Evolutionary conservation across 371 early-diverging fungal genomes (phyloP).

Genomic region (Mucor indicus): DNA sequence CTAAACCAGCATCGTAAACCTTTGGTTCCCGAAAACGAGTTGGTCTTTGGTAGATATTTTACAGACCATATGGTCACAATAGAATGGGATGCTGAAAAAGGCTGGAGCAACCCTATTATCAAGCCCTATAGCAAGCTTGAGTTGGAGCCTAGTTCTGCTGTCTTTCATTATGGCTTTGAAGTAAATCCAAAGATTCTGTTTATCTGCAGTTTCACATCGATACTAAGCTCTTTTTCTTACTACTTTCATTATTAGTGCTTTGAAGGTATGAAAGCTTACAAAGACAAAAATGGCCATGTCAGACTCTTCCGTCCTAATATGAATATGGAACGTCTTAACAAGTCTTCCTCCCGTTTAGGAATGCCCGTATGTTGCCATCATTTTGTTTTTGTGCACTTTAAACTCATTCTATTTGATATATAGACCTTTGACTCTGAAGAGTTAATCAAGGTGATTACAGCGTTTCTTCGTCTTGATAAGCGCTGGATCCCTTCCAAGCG

Average conservation of each 20-base stretch:
- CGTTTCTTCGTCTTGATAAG: conserved; percentile 73
- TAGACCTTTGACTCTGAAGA: conserved; percentile 74
- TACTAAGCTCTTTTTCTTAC: too few relatives aligned
- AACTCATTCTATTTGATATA: too few relatives aligned
- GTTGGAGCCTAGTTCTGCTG: conserved; percentile 79
- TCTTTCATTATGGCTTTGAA: conserved; percentile 86
- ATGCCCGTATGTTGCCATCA: conserved; percentile 75
- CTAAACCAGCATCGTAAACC: conserved; percentile 9
- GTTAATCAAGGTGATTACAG: conserved; percentile 75
- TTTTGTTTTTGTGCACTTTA: too few relatives aligned
- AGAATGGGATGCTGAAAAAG: conserved; percentile 68
- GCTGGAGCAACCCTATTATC: conserved; percentile 70
- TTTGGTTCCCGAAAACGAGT: conserved; percentile 45
- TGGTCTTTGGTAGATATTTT: conserved; percentile 83
- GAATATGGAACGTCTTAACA: conserved; percentile 82
- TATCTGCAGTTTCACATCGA: too few relatives aligned
- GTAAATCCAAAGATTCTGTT: too few relatives aligned
- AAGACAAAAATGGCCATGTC: conserved; percentile 75
- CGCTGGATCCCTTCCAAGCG: conserved; percentile 82
- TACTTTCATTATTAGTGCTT: too few relatives aligned
- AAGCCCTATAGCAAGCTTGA: conserved; percentile 72
- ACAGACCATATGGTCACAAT: conserved; percentile 87
- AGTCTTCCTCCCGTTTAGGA: conserved; percentile 72
- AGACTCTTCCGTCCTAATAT: conserved; percentile 86
- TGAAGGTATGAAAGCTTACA: conserved; percentile 92